Evolutionary conservation across 2,329 filamentous ascomycete species (phyloP), one percentile per base, ranked within the genome.

Genomic region (Ceratocystis destructans): DNA sequence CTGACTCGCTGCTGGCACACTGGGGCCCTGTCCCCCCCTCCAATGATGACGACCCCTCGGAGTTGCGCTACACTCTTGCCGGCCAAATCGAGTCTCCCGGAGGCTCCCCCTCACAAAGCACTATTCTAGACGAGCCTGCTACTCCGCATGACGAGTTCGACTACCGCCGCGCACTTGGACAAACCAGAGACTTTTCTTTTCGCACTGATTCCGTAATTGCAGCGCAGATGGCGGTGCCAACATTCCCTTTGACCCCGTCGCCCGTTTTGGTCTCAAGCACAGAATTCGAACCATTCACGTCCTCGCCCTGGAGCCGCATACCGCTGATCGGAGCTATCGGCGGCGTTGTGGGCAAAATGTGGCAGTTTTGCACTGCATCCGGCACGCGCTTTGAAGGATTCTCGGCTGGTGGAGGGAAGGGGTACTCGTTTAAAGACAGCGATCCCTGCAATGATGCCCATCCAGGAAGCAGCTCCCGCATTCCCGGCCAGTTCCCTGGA

Each of bases 401-500:
- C 74, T 86, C 92, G 69, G 90, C 92, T 12, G 93, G 92, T 6
- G 90, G 88, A 2, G 93, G 92, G 7, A 80, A 79, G 68, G 85
- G 84, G 31, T 96, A 92, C 72, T 77, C 82, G 5, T 77, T 89
- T 70, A 73, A 78, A 22, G 72, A 61, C 69, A 50, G 17, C 25
- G 64, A 67, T n/a, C 25, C 48, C 31, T 64, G 55, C 37, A 15
- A 28, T 48, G 20, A 28, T 41, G 67, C 22, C 50, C 70, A 57
- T 68, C 69, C 17, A 68, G 70, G 37, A 69, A 67, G 46, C 62
- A 62, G 7, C 66, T 61, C 63, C 63, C 50, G 66, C 57, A 28
- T 70, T 57, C 62, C 66, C 33, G 50, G 69, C 33, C 61, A 68
- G 44, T 67, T 69, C 62, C 65, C 69, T 64, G 68, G 67, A 20